Evolutionary conservation across 2,329 filamentous ascomycete genomes (phyloP), one percentile per base, ranked within the genome.

Genomic region (Ophiostoma australiae): DNA sequence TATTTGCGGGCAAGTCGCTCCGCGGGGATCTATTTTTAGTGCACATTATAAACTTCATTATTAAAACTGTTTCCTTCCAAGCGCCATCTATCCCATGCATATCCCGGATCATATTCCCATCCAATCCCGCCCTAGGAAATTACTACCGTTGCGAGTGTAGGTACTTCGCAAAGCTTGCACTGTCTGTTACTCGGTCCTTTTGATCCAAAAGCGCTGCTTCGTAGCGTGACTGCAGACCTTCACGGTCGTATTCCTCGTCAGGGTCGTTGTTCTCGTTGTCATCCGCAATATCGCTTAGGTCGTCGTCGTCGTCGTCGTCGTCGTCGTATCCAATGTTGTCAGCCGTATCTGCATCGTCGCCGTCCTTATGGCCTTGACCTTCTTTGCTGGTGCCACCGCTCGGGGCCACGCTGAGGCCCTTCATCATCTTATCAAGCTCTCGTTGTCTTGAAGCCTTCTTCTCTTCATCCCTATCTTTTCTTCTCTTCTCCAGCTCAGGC

Each of bases 351-450:
- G 8, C 58, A 73, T 77, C 83, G 23, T 15, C 33, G 10, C 5
- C 79, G 48, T 78, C 78, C 23, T 13, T 8, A 44, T 68, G 41
- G 67, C 67, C 23, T 6, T 67, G 37, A 81, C 66, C 80, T 75
- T 31, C 77, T 76, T 10, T 27, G n/a, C 20, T 7, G 23, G 44
- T 44, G n/a, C 5, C 23, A 15, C 17, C 8, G 7, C 70, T 58
- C 0, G 68, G 8, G 7, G 48, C 27, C 31, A 83, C 2, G 83
- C 83, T 70, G 92, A 99, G 97, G 75, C 95, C 94, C 78, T 91
- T 90, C 93, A 99, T 97, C 84, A 99, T 88, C 82, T 92, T 93
- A 73, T 91, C 92, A 37, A 99, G 82, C 79, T 99, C 94, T 77
- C 90, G 87, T 76, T 97, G 90, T 66, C 93, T 85, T 37, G 87